A percentile compares a stretch with the other conserved stretches of the same genome.
Evolutionary conservation across 371 early-diverging fungal genomes (phyloP).

Genomic region (Circinella umbellata): DNA sequence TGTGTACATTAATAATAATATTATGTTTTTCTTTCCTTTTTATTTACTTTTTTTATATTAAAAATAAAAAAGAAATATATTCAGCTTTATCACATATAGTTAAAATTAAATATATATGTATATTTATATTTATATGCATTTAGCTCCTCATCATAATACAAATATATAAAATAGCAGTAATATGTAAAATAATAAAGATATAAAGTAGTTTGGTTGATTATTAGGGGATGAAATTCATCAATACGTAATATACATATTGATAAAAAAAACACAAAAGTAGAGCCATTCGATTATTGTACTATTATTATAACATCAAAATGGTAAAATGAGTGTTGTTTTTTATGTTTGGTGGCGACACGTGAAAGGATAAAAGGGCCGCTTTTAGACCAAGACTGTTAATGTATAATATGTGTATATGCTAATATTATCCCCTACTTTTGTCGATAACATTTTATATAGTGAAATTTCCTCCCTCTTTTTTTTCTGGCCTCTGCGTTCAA

Average conservation of each 20-base stretch:
- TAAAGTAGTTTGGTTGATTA: no score
- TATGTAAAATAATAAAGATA: neutral
- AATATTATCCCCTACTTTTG: conserved; percentile 7
- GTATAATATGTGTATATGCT: neutral
- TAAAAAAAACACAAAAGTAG: no score
- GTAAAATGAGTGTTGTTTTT: conserved; percentile 34
- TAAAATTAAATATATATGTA: no score
- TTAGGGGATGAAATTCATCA: no score
- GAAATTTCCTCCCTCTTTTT: neutral
- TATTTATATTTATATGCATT: no score
- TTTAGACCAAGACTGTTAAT: neutral
- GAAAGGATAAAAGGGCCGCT: neutral
- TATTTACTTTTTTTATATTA: no score
- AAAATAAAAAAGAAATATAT: no score
- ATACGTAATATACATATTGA: no score
- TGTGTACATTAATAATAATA: neutral
- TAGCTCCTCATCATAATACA: no score
- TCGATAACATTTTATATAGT: no score
- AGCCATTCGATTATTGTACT: no score
- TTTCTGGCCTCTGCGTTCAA: conserved; percentile 19
- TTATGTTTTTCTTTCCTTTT: neutral
- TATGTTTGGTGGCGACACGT: neutral
- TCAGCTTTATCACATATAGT: neutral
- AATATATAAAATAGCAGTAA: no score
- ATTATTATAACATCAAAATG: conserved; percentile 12